Conservation (phyloP, 108 stramenopile genomes). For the Thalassiosira profunda region DNA sequence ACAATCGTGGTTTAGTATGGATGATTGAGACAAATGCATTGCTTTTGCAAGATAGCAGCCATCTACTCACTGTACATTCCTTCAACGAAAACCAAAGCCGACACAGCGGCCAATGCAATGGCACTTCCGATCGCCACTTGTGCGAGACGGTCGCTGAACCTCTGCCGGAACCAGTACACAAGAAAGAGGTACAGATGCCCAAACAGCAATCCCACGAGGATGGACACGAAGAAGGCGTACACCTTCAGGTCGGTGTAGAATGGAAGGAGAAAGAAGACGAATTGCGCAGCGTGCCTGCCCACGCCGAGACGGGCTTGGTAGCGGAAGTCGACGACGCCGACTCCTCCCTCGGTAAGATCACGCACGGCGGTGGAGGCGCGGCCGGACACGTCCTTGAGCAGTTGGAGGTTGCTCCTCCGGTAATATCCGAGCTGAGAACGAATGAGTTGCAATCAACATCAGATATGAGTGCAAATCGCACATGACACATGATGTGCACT, state of each 20-base stretch:
- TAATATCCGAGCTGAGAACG: conserved; percentile 27
- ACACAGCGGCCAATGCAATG: conserved; percentile 4
- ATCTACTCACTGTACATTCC: not conserved
- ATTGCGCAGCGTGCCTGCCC: conserved; percentile 25
- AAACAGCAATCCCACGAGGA: conserved; percentile 6
- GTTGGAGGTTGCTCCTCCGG: conserved; percentile 8
- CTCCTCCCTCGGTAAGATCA: not conserved
- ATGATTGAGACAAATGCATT: too few relatives aligned
- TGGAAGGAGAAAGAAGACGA: conserved; percentile 21
- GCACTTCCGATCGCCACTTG: conserved; percentile 16
- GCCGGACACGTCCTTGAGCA: conserved; percentile 14
- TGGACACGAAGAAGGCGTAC: conserved; percentile 14
- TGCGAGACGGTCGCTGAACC: not conserved
- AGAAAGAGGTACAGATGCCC: conserved; percentile 23
- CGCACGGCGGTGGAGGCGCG: conserved; percentile 12
- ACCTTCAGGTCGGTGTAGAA: conserved; percentile 30
- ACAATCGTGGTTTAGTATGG: too few relatives aligned
- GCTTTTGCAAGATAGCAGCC: too few relatives aligned
- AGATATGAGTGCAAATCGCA: conserved; percentile 3
- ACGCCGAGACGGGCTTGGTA: conserved; percentile 32
- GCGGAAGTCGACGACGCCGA: conserved; percentile 12
- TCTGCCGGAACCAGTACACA: conserved; percentile 18
- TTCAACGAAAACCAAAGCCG: conserved; percentile 12
- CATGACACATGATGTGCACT: not conserved
- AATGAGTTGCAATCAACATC: not conserved